These are phyloP conservation scores for Arthrocladium fulminans DNA, from an alignment of 2,329 filamentous ascomycete species.

Conservation along the genomic window DNA sequence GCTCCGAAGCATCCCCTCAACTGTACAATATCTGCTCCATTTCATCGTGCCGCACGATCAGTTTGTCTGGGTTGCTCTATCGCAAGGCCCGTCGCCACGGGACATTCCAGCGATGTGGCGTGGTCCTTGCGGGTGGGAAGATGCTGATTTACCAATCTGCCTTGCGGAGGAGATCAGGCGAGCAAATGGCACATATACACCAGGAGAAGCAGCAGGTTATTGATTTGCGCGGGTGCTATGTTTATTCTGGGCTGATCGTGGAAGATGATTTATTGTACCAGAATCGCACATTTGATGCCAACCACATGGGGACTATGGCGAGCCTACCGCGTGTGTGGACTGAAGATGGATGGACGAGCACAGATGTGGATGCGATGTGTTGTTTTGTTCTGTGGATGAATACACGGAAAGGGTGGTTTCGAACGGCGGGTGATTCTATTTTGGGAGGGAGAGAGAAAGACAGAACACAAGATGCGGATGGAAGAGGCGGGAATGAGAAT, in stretches of 20 bases:
- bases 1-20: slow-evolving; percentile 53
- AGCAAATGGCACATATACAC: slow-evolving; percentile 51
- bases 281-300: slow-evolving; percentile 25
- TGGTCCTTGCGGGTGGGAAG: slow-evolving; percentile 50
- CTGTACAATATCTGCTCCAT: slow-evolving; percentile 63
- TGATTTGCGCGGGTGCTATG: slow-evolving; percentile 54
- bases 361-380: slow-evolving; percentile 24
- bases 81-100: slow-evolving; percentile 55
- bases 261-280: slow-evolving; percentile 49
- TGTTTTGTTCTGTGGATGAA: slow-evolving; percentile 24
- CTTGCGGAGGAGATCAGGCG: slow-evolving; percentile 46
- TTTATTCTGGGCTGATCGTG: slow-evolving; percentile 56
- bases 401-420: slow-evolving; percentile 20
- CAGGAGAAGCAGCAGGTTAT: slow-evolving; percentile 52
- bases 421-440: slow-evolving; percentile 10
- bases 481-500: background rate
- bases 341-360: slow-evolving; percentile 24
- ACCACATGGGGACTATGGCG: slow-evolving; percentile 17
- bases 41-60: slow-evolving; percentile 52
- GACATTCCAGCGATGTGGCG: slow-evolving; percentile 52
- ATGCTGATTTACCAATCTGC: slow-evolving; percentile 55
- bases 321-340: slow-evolving; percentile 24
- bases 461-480: background rate
- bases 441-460: slow-evolving; percentile 2
- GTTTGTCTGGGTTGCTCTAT: slow-evolving; percentile 54